Base-by-base conservation (phyloP, 2,329 filamentous ascomycete species). In the Fusarium graminum region DNA sequence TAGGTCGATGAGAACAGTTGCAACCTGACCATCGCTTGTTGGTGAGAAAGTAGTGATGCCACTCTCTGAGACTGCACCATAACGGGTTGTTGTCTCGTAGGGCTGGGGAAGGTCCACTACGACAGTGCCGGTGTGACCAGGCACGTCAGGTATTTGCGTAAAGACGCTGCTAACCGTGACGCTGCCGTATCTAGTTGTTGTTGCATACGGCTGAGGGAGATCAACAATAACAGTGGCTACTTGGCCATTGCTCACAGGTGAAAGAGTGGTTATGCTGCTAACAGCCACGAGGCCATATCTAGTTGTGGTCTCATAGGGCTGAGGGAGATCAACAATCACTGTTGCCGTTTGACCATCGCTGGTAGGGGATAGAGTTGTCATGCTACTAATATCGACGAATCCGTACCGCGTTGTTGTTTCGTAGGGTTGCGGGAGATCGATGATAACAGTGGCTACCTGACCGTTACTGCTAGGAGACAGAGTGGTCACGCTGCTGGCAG, bases 201-300 rank as follows among this genome's bases (percentile, higher is more conserved):
- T 58, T 0, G 14, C 12, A n/a, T 45, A 58, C 5, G 28, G 40
- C 10, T 55, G 55, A 4, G 41, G 50, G 1, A 57, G 57, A 28
- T 60, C 44, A 2, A 57, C 6, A 2, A 45, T 8, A 7, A 59
- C 52, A 6, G 44, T 58, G 0, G 30, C 57, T 1, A 3, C 8
- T 4, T 43, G 30, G 0, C 57, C 57, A 1, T 34, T 11, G 11
- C 22, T 7, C 1, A n/a, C 9, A 1, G 43, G 40, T 2, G 14
- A 8, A 7, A 40, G 4, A 1, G 52, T 59, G 0, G 39, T 50
- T 1, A 43, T 9, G 3, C n/a, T 26, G 7, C 55, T 46, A 0
- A 28, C 29, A 19, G 29, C 25, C 0, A 56, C 55, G 2, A 19
- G 22, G 1, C 54, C 47, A 13, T 58, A 58, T 8, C 49, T 14